phyloP scores from a whole-genome alignment of 148 eudicot species.

The Camellia sinensis region DNA sequence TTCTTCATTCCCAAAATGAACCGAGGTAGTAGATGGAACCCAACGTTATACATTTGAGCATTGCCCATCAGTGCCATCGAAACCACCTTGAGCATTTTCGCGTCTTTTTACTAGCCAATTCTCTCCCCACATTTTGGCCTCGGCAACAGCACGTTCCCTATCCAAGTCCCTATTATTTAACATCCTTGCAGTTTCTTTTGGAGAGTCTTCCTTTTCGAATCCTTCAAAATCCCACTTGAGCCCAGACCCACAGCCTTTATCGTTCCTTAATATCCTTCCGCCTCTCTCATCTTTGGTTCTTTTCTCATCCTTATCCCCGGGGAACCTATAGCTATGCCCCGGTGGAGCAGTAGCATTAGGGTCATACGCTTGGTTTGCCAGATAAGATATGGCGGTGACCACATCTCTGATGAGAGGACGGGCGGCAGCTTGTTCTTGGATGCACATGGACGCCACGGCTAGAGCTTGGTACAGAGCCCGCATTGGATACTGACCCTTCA shows the following conservation, averaged over 20 bases:
- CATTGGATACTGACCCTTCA: conserved; percentile 68
- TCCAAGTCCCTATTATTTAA: conserved; percentile 53
- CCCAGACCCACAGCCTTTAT: conserved; percentile 59
- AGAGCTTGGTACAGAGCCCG: conserved; percentile 83
- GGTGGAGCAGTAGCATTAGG: conserved; percentile 21
- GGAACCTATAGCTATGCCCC: conserved; percentile 16
- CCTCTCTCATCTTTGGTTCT: conserved; percentile 46
- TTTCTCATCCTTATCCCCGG: conserved; percentile 31
- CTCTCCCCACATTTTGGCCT: conserved; percentile 91
- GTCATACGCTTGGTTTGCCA: conserved; percentile 75
- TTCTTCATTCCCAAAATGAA: background rate
- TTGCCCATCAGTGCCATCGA: conserved; percentile 41
- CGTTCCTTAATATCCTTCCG: conserved; percentile 46
- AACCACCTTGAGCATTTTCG: conserved; percentile 43
- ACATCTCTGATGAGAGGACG: conserved; percentile 87
- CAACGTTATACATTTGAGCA: no score
- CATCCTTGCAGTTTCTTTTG: conserved; percentile 61
- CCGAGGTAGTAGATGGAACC: background rate
- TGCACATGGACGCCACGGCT: conserved; percentile 92
- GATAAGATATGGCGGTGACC: conserved; percentile 84
- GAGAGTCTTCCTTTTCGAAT: conserved; percentile 70
- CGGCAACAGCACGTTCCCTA: conserved; percentile 82
- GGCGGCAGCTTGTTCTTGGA: conserved; percentile 77
- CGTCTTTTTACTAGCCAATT: conserved; percentile 63
- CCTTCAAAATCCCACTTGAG: conserved; percentile 70